These are phyloP conservation scores for Penicillium polonicum DNA, from an alignment of 2,329 filamentous ascomycete species.

Conservation along the genomic window DNA sequence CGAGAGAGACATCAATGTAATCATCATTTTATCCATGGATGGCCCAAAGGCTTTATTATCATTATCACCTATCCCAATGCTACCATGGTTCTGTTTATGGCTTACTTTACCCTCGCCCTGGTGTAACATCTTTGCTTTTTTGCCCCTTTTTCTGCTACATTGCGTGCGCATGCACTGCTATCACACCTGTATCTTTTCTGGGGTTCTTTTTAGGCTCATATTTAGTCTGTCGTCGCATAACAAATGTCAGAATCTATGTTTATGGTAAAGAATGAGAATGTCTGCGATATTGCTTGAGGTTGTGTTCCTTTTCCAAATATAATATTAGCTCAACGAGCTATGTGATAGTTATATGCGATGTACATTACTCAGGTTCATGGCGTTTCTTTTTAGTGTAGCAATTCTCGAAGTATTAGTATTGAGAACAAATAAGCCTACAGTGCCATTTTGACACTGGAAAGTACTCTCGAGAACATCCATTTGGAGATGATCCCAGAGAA, in stretches of 20 bases:
- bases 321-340: not conserved
- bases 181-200: not conserved
- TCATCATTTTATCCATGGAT: not conserved
- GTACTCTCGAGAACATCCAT: not conserved
- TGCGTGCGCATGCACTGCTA: not conserved
- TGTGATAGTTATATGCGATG: not conserved
- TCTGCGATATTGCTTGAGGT: not conserved
- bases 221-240: not conserved
- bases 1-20: conserved; percentile 7
- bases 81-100: not conserved
- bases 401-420: not conserved
- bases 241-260: not conserved
- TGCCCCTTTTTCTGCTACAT: not conserved
- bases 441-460: no score
- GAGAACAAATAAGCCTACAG: not conserved
- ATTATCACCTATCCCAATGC: not conserved
- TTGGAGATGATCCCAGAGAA: not conserved
- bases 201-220: not conserved
- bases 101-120: not conserved
- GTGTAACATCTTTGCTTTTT: not conserved
- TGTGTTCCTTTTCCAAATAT: not conserved
- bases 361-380: no score
- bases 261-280: not conserved
- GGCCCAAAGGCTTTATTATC: not conserved
- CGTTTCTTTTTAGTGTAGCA: not conserved